Evolutionary conservation across 306 rosid genomes (phyloP), one percentile per base, ranked within the genome.

Genomic region (Morella rubra): DNA sequence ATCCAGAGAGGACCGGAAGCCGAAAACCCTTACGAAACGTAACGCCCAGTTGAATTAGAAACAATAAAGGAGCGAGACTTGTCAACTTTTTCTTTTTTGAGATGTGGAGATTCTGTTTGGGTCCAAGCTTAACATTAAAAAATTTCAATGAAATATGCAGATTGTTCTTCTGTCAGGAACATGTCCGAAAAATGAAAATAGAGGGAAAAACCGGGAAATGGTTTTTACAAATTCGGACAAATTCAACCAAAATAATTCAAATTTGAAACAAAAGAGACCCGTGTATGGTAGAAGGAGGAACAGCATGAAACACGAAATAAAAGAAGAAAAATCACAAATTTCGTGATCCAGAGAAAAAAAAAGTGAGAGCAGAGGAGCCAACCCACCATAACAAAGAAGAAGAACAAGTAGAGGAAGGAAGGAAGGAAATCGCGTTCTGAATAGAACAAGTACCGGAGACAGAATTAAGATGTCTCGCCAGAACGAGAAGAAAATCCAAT

Each of bases 1-100:
- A 84, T 87, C 89, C 84, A 72, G 64, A 68, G 54, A 80, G 42
- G 71, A 56, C 71, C 81, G 20, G 66, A 71, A 80, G 71, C 77
- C 64, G 61, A 58, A 61, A 74, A 84, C 69, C 74, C 69, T 44
- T 53, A 42, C 6, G 22, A 58, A 58, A 58, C 4, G 15, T 71
- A 56, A 44, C 19, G 42, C n/a, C 59, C 16, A 1, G 11, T 8
- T 59, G 19, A 42, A 8, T 20, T 13, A 5, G 12, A 52, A 56
- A 40, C 42, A 46, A 12, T 18, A 5, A 74, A 47, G 18, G 1
- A 24, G 42, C 27, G 73, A 73, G 56, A 60, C 42, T 76, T 71
- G 16, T 42, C 44, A 59, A 20, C 40, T 14, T 62, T 15, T 0
- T 7, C 5, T 18, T 41, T 18, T 18, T 41, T 42, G 37, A 32